Conservation (phyloP, 805 yeast species). For the Saturnispora saitoi region DNA sequence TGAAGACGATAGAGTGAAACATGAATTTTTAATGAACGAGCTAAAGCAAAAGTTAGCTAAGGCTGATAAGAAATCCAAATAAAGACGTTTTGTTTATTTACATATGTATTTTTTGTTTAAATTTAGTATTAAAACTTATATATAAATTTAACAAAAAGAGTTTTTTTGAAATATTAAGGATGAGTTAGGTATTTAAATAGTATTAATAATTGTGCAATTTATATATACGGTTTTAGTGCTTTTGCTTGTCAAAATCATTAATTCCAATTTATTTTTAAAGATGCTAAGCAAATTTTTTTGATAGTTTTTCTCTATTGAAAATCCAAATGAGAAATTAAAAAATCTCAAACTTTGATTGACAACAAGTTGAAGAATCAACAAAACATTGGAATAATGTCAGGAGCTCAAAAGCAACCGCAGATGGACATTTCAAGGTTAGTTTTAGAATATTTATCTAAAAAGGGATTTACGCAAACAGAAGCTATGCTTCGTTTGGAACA, state of each 20-base stretch:
- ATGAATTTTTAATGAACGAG: slow-evolving; percentile 21
- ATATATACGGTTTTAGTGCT: too few species aligned
- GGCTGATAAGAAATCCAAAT: slow-evolving; percentile 8
- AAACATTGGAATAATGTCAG: slow-evolving; percentile 1
- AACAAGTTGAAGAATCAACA: neutral
- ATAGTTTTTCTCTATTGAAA: neutral
- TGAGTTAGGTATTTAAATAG: too few species aligned
- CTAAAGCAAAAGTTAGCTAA: slow-evolving; percentile 16
- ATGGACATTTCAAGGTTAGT: slow-evolving; percentile 90
- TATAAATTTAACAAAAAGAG: too few species aligned
- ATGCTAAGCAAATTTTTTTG: slow-evolving; percentile 1
- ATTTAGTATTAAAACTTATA: neutral
- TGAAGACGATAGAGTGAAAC: slow-evolving; percentile 23
- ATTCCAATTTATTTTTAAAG: neutral
- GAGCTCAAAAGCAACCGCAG: slow-evolving; percentile 28
- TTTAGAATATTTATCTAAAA: slow-evolving; percentile 82
- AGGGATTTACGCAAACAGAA: slow-evolving; percentile 91
- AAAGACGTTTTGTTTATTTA: neutral
- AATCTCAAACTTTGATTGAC: neutral
- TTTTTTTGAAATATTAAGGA: too few species aligned
- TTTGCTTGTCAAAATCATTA: too few species aligned
- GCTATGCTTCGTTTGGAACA: slow-evolving; percentile 87
- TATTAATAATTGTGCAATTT: too few species aligned
- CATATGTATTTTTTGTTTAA: neutral
- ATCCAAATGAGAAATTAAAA: neutral